phyloP scores from a whole-genome alignment of 1,284 basidiomycete species.

The Cystobasidium sp. region DNA sequence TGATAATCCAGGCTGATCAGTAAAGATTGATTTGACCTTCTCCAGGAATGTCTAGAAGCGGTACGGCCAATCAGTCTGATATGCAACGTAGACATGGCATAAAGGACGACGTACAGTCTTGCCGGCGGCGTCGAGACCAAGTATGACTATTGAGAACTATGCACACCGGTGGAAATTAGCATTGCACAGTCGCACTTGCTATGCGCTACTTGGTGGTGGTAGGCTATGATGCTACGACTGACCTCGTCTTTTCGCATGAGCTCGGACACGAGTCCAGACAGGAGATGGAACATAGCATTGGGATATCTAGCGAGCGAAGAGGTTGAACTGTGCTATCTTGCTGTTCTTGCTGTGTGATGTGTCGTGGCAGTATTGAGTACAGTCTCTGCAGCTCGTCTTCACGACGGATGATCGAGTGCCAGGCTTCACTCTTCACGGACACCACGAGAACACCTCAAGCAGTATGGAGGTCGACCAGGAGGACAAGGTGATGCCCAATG shows the following conservation, averaged over 20 bases:
- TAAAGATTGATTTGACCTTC: slow-evolving; percentile 89
- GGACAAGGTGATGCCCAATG: slow-evolving; percentile 23
- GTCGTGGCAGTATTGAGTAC: no score
- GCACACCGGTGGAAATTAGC: background rate
- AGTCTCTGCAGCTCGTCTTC: background rate
- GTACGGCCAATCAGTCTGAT: slow-evolving; percentile 1
- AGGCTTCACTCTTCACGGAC: background rate
- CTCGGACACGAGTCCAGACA: slow-evolving; percentile 85
- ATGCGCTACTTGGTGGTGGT: background rate
- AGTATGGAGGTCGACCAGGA: slow-evolving; percentile 26
- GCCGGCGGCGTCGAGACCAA: slow-evolving; percentile 75
- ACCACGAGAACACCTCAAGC: background rate
- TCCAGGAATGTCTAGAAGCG: slow-evolving; percentile 76
- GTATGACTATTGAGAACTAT: slow-evolving; percentile 82
- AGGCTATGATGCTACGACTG: background rate
- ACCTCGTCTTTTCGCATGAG: slow-evolving; percentile 85
- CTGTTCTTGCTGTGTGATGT: no score
- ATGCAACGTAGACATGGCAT: background rate
- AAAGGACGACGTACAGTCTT: slow-evolving; percentile 71
- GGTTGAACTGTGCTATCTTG: background rate
- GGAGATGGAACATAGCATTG: slow-evolving; percentile 77
- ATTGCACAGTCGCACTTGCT: no score
- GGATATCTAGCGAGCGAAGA: background rate
- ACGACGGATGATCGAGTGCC: slow-evolving; percentile 3
- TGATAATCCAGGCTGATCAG: slow-evolving; percentile 76